Evolutionary conservation across 169 alveolate genomes (phyloP).

Genomic region (Plasmodium cynomolgi): DNA sequence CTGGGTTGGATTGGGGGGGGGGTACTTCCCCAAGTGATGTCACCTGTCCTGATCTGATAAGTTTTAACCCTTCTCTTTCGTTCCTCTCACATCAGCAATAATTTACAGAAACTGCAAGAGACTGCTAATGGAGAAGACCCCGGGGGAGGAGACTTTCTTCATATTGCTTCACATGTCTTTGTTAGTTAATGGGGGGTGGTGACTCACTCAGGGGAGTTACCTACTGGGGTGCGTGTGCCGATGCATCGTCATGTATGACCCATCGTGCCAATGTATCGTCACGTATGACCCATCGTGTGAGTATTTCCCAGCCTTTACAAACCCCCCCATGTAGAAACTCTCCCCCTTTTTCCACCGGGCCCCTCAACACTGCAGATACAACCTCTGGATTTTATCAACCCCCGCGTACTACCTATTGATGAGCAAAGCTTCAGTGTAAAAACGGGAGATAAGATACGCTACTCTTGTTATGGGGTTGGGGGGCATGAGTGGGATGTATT

Average conservation of each 20-base stretch:
- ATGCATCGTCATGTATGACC: too few relatives aligned
- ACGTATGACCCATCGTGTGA: background rate
- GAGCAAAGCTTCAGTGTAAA: background rate
- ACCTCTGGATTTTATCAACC: background rate
- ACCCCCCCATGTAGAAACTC: background rate
- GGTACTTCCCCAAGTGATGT: background rate
- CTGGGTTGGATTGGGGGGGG: too few relatives aligned
- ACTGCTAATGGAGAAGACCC: conserved; percentile 50
- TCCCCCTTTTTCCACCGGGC: background rate
- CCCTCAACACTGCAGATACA: background rate
- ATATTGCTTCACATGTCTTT: conserved; percentile 9
- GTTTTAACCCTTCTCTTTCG: background rate
- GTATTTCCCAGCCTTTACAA: background rate
- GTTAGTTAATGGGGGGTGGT: conserved; percentile 5
- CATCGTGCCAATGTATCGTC: background rate
- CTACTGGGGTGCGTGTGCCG: background rate
- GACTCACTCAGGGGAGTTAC: background rate
- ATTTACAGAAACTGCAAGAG: conserved; percentile 28
- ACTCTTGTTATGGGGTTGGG: background rate
- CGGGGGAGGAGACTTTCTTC: background rate
- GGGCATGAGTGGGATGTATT: conserved; percentile 4
- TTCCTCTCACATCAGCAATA: conserved; percentile 3
- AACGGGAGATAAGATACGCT: background rate
- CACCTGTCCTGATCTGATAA: background rate
- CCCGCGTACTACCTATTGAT: background rate